A percentile compares a stretch with the other conserved stretches of the same genome.
Evolutionary conservation across 2,329 filamentous ascomycete genomes (phyloP).

Genomic region (Tolypocladium amazonense): DNA sequence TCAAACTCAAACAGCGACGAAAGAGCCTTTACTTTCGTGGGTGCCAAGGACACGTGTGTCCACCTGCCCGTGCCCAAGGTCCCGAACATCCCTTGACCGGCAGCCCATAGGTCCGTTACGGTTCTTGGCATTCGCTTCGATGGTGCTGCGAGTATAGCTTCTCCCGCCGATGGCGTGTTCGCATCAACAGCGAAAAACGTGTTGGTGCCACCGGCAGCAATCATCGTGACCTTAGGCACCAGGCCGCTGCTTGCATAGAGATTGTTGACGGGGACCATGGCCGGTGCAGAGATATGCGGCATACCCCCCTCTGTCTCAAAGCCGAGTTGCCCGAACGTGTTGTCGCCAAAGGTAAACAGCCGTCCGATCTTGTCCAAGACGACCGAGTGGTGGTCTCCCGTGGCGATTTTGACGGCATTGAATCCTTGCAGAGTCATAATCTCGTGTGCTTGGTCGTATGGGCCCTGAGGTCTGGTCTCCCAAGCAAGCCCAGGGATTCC

Average conservation of each 20-base stretch:
- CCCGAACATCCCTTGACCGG: conserved; percentile 77
- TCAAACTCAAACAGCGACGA: conserved; percentile 83
- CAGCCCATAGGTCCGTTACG: conserved; percentile 65
- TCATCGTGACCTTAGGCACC: conserved; percentile 56
- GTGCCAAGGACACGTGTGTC: conserved; percentile 73
- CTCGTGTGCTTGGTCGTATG: conserved; percentile 77
- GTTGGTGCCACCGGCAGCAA: conserved; percentile 78
- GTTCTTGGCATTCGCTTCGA: conserved; percentile 20
- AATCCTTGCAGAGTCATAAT: conserved; percentile 61
- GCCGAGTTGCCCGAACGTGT: conserved; percentile 84
- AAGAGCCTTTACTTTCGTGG: conserved; percentile 71
- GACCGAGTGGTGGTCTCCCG: conserved; percentile 80
- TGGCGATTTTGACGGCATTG: conserved; percentile 62
- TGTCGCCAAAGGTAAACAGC: conserved; percentile 84
- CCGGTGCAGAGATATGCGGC: conserved; percentile 57
- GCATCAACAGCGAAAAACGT: conserved; percentile 84
- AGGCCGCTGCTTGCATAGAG: conserved; percentile 61
- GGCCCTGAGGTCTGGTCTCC: conserved; percentile 62
- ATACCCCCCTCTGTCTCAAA: conserved; percentile 56
- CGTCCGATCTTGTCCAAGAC: conserved; percentile 66
- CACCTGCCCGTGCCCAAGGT: conserved; percentile 76
- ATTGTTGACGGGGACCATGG: conserved; percentile 56
- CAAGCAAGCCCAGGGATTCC: conserved; percentile 77
- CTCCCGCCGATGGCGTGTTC: conserved; percentile 29
- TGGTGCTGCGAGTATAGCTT: conserved; percentile 12